Evolutionary conservation across 805 yeast genomes (phyloP), one percentile per base, ranked within the genome.

Genomic region (Yamadazyma phyllophila): DNA sequence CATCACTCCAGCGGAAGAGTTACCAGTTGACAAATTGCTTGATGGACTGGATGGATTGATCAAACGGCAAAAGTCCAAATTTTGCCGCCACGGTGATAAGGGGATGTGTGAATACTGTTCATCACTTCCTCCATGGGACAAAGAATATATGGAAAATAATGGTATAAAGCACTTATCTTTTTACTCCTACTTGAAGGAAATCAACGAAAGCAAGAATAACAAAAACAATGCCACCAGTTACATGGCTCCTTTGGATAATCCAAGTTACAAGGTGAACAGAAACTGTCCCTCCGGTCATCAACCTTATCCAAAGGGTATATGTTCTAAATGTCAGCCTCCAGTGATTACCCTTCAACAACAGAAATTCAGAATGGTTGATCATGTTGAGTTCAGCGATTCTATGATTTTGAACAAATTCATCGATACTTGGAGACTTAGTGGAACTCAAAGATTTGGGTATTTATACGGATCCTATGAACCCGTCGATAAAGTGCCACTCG

Each of bases 31-130:
- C 63, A 77, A 77, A 41, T 61, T 60, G 9, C 71, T 91, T 29
- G 91, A 85, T 41, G 72, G 70, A 26, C 75, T 79, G 44, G 77
- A 78, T 36, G 99, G 99, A 0, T 69, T 85, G 45, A 88, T 94
- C 45, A 65, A 74, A 26, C 76, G 99, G 29, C 65, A 71, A 31
- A 75, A 71, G 51, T 78, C 88, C 1, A 56, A 63, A 2, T 69
- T 90, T 50, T 92, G 99, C 65, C 79, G 83, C 48, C 99, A 94
- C 62, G 86, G 92, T 2, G 92, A 83, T 32, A 85, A 84, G 56
- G 99, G 98, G 1, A 94, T 94, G 98, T 94, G 99, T 65, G 99
- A 94, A 59, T 89, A 90, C 61, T 94, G 98, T 63, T 82, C 95
- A 29, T 97, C 98, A 0, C 68, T 94, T 43, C 97, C 96, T 30